Evolutionary conservation across 345 rosid genomes (phyloP), one percentile per base, ranked within the genome.

Genomic region (Bruguiera gymnorhiza): DNA sequence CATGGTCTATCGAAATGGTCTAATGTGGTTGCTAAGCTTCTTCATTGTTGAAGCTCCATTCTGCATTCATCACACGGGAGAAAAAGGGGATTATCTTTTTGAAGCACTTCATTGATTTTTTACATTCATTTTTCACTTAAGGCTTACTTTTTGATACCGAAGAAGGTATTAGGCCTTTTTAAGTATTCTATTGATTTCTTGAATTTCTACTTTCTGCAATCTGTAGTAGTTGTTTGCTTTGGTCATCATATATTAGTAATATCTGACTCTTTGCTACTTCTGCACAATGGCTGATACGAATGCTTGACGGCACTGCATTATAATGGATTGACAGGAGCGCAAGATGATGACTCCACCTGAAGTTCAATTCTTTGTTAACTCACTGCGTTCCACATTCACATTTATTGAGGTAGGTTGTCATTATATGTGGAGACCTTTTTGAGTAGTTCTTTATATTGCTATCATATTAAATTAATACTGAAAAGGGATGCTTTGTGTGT

Each of bases 341-440:
- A 94, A 80, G 85, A 74, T 74, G 55, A 94, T 89, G 97, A 83
- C 70, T 78, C 75, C 87, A 68, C 78, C 89, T 51, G 97, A 91
- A 79, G 85, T 87, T 76, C 92, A 88, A 60, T 69, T 71, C 62
- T 94, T 76, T 62, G 97, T 89, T 72, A 87, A 88, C 76, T 79
- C 85, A 3, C 68, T 95, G 81, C 85, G 97, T 62, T 88, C 91
- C 52, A 83, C 93, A 68, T 94, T 91, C 82, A 73, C 86, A 2
- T 81, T 79, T 70, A 80, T 91, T 69, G 97, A 91, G 97, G 99
- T 95, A 37, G 58, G 63, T 26, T 43, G 34, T 63, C 10, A 11
- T 32, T 60, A 3, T 54, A 13, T 27, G 20, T 50, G 32, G 61
- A 39, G 16, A 2, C 53, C 30, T 20, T 26, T 10, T 56, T 27